These are phyloP conservation scores for Puccinia polysora DNA, from an alignment of 1,284 basidiomycete species.

Conservation along the genomic window DNA sequence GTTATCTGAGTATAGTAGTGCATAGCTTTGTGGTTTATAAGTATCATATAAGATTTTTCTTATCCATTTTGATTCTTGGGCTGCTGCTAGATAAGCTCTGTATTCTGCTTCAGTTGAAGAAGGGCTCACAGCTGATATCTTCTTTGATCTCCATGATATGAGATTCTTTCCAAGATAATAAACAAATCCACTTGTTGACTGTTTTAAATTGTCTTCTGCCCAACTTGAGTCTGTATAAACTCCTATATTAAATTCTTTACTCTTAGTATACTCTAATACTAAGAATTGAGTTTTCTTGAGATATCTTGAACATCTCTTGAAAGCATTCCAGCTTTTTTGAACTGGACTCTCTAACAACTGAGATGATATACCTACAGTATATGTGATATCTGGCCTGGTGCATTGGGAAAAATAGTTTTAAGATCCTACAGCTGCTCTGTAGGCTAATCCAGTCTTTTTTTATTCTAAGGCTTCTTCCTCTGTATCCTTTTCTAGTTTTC, in stretches of 20 bases:
- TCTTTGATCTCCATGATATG: slow-evolving; percentile 7
- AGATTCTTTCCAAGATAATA: not conserved
- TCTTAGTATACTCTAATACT: not conserved
- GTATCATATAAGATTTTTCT: not conserved
- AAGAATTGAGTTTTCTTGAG: slow-evolving; percentile 2
- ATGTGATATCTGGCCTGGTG: slow-evolving; percentile 19
- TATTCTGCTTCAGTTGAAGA: slow-evolving; percentile 23
- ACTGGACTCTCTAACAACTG: not conserved
- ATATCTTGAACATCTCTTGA: slow-evolving; percentile 19
- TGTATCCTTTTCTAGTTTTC: slow-evolving; percentile 10
- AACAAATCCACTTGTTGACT: not conserved
- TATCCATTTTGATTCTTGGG: slow-evolving; percentile 11
- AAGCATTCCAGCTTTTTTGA: not conserved
- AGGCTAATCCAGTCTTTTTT: not conserved
- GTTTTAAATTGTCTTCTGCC: slow-evolving; percentile 7
- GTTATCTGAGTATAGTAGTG: not conserved
- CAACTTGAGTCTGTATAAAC: slow-evolving; percentile 15
- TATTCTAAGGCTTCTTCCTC: slow-evolving; percentile 12
- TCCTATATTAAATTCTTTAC: not conserved
- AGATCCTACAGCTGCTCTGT: slow-evolving; percentile 19
- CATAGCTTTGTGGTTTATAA: not conserved
- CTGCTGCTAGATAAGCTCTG: not conserved
- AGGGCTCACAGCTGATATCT: not conserved
- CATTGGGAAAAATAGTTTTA: slow-evolving; percentile 15
- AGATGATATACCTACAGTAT: slow-evolving; percentile 6